Base-by-base conservation (phyloP, 2,329 filamentous ascomycete genomes). In the Penicillium sp. region DNA sequence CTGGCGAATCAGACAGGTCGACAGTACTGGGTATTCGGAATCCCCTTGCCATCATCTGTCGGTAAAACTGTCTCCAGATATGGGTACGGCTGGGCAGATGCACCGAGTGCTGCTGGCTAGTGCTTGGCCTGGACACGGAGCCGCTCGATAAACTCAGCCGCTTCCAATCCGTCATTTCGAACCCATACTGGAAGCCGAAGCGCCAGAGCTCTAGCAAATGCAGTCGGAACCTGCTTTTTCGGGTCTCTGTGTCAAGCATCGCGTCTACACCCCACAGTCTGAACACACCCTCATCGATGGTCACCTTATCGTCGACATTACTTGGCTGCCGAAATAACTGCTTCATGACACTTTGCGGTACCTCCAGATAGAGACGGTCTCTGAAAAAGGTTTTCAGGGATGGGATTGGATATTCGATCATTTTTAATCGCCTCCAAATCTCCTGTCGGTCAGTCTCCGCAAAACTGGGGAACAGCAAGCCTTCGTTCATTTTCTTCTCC, bases 161-260 rank as follows among this genome's bases (percentile, higher is more conserved):
- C 24, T 31, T 24, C 28, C 39, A 34, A 33, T 34, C 49, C 14
- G 49, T 51, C 39, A 58, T 55, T 48, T 58, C 52, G 36, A 58
- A 59, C 14, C 53, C 53, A 23, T 61, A 61, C 23, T 61, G 53
- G 36, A 59, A 51, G 40, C 58, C 54, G 34, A 61, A 61, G 5
- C 59, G 51, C 59, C 53, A 61, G 21, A 61, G 33, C 23, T 61
- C 59, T 11, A 42, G 46, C 3, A 57, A 39, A 23, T 51, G 42
- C 14, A 16, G 3, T 24, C 33, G 34, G 2, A 54, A 48, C 28
- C 21, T 18, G 39, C 43, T 24, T 29, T 54, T 18, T 45, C 42
- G 31, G 42, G 29, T 18, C 19, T 26, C 16, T 13, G 18, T 10
- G 37, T 40, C 16, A 26, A 44, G 34, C 34, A 18, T 18, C 14